Base-by-base conservation (phyloP, 164 flowering plant species). In the Tetracentron sinense region DNA sequence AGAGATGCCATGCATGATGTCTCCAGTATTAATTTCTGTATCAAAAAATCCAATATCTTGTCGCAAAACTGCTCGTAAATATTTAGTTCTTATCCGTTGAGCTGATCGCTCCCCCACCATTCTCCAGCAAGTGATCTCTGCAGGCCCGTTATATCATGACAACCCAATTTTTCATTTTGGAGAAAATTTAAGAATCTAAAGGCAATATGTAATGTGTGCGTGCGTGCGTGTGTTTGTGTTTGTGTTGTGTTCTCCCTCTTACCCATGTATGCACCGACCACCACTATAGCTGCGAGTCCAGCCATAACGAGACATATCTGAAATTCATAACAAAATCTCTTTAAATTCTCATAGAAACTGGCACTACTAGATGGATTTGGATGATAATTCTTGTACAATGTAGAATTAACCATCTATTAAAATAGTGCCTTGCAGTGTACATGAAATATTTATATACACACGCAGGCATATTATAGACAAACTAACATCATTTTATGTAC, bases 111-210 rank as follows among this genome's bases (percentile, higher is more conserved):
- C 92, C 4, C 92, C 92, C 29, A 81, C 87, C 73, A 83, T 31
- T 69, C 87, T 79, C 96, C 96, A 87, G 56, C 96, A 89, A 26
- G 86, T 76, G 35, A 87, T 87, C 72, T 89, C 96, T 89, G 81
- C 35, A 65, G 54, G 14, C 44, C 44, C 5, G 14, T 38, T 38
- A 38, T 33, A 33, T 33, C 38, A 33, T 33, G 4, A 33, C 38
- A 33, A 33, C 38, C 38, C 4, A 33, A 4, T 33, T 33, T 33
- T 33, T 33, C 10, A 4, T 33, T 33, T 10, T 10, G n/a, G n/a
- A n/a, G n/a, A n/a, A n/a, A n/a, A n/a, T n/a, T n/a, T n/a, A n/a
- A n/a, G n/a, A n/a, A n/a, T n/a, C n/a, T n/a, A n/a, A n/a, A n/a
- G 11, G 14, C 11, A 38, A 38, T 1, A 8, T 38, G 44, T 38